These are phyloP conservation scores for Sugiyamaella smithiae DNA, from an alignment of 805 yeast genomes.

Conservation along the genomic window DNA sequence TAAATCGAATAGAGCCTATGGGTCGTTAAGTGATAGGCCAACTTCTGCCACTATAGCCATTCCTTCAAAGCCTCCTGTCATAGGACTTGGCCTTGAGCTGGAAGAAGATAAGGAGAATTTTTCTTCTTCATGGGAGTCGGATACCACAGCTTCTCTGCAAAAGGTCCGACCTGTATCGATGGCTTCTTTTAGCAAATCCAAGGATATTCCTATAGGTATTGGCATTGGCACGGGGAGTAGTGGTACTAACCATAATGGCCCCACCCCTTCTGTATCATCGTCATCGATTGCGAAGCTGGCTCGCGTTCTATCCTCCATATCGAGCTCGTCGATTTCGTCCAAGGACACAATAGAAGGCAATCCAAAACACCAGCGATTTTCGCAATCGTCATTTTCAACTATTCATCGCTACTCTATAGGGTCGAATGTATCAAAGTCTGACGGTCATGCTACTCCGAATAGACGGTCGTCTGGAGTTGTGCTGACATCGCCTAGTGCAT, in stretches of 20 bases:
- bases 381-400: slow-evolving; percentile 19
- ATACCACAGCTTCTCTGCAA: slow-evolving; percentile 20
- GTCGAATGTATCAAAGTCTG: slow-evolving; percentile 3
- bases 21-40: neutral
- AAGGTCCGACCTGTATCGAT: slow-evolving; percentile 19
- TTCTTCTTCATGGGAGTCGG: slow-evolving; percentile 20
- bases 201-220: neutral
- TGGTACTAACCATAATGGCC: neutral
- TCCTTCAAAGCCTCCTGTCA: slow-evolving; percentile 4
- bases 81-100: slow-evolving; percentile 17
- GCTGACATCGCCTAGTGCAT: neutral
- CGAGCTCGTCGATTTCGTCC: slow-evolving; percentile 23
- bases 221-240: slow-evolving; percentile 1
- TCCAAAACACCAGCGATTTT: slow-evolving; percentile 9
- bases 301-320: slow-evolving; percentile 15
- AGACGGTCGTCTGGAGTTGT: neutral
- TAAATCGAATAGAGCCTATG: neutral
- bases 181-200: slow-evolving; percentile 1
- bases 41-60: neutral
- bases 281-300: slow-evolving; percentile 13
- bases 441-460: neutral
- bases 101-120: slow-evolving; percentile 13
- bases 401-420: slow-evolving; percentile 17
- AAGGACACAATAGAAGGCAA: slow-evolving; percentile 20
- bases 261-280: slow-evolving; percentile 8